Evolutionary conservation across 768 basidiomycete species (phyloP), one percentile per base, ranked within the genome.

Genomic region (Amanita jacksonii): DNA sequence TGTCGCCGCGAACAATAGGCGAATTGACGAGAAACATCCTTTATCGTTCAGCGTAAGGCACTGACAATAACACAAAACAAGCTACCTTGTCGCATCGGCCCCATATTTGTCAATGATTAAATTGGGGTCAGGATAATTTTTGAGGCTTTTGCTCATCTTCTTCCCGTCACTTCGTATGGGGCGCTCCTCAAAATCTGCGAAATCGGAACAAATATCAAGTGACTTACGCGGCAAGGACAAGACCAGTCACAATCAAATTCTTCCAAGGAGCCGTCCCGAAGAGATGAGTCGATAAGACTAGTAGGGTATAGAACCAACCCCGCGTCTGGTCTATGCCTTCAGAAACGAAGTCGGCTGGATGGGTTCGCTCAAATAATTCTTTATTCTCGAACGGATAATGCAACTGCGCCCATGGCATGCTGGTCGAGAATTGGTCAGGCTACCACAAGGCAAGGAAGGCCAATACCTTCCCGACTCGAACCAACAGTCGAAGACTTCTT

Each of bases 401-500:
- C 9, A 79, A 72, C 56, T 97, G 94, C 3, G 93, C 94, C 58
- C 92, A 99, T 3, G 96, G 96, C 96, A 99, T 99, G 58, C 94
- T 97, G 53, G 23, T 38, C 23, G 41, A 33, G 23, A 7, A 32
- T 15, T 46, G 27, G 43, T 20, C 10, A 42, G 31, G 32, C 20
- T 33, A 27, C 10, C n/a, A 20, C 30, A 12, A 25, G n/a, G 7
- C 24, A 30, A 38, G 28, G 36, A 20, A 19, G 13, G 38, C 27
- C 53, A 76, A 49, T 51, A 91, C 91, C 87, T 91, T 67, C 96
- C 96, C 3, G 94, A 98, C 66, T 99, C 96, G 58, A 99, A 99
- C 96, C 96, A 99, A 57, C 96, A 99, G 59, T 99, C 96, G 58
- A 99, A 98, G 28, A 99, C 91, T 61, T 98, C 96, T 48, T 96